Evolutionary conservation across 1,284 basidiomycete genomes (phyloP).

Genomic region (Pseudozyma sp.): DNA sequence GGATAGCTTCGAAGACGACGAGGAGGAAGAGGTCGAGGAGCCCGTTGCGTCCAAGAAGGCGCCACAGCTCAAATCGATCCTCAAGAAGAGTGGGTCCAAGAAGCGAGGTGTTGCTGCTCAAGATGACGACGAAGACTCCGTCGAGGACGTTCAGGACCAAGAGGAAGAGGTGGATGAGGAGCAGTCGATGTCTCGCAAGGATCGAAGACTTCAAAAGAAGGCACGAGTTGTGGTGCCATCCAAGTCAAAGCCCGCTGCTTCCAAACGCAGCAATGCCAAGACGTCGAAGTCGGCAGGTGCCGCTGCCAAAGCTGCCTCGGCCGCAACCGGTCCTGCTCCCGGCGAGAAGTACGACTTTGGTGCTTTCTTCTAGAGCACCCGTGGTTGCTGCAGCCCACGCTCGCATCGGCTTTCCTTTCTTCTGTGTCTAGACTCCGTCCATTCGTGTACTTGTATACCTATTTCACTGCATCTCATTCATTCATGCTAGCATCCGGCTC

Average conservation of each 20-base stretch:
- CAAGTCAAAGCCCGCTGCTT: conserved; percentile 34
- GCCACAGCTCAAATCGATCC: conserved; percentile 50
- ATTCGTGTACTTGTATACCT: conserved; percentile 40
- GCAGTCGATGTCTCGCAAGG: conserved; percentile 39
- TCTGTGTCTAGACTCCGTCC: conserved; percentile 12
- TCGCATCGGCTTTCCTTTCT: conserved; percentile 2
- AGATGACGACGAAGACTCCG: conserved; percentile 7
- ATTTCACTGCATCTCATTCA: conserved; percentile 22
- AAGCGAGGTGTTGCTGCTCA: conserved; percentile 22
- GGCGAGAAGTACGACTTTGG: conserved; percentile 62
- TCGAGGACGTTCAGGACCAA: conserved; percentile 15
- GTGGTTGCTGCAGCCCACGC: background rate
- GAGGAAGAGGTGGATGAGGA: conserved; percentile 24
- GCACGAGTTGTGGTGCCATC: conserved; percentile 35
- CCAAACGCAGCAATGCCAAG: conserved; percentile 24
- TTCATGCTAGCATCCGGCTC: conserved; percentile 4
- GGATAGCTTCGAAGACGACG: conserved; percentile 35
- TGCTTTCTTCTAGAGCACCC: conserved; percentile 49
- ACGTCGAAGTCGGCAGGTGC: conserved; percentile 19
- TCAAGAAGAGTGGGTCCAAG: conserved; percentile 37
- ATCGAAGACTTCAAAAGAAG: conserved; percentile 44
- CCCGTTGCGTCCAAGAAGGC: conserved; percentile 19
- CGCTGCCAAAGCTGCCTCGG: conserved; percentile 37
- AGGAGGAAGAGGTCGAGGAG: conserved; percentile 41
- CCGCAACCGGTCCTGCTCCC: conserved; percentile 50